Conservation (phyloP, 352 stramenopile species). For the Globisporangium perplexum region DNA sequence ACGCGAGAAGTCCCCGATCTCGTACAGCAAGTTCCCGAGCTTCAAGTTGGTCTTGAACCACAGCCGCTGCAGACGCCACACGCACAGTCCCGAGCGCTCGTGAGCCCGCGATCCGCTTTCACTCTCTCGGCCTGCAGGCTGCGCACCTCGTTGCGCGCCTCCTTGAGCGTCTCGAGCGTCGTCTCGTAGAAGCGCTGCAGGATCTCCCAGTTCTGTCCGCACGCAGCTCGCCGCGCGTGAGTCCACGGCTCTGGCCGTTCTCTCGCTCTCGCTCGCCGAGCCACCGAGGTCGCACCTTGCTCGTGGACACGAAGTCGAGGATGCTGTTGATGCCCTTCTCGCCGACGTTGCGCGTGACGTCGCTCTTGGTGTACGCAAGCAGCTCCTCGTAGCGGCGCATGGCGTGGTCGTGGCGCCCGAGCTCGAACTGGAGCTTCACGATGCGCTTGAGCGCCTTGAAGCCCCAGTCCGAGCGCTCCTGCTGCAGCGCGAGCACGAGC, state of each 20-base stretch:
- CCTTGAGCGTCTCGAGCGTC: conserved; percentile 79
- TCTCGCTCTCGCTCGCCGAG: too few relatives aligned
- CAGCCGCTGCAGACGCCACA: conserved; percentile 42
- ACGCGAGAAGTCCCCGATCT: conserved; percentile 68
- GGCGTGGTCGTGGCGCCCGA: conserved; percentile 59
- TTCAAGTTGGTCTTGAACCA: conserved; percentile 97
- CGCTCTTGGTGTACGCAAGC: conserved; percentile 83
- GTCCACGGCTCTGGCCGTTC: too few relatives aligned
- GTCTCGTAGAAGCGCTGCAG: conserved; percentile 84
- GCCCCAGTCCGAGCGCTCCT: conserved; percentile 77
- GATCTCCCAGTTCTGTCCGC: conserved; percentile 69
- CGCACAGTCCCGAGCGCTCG: not conserved
- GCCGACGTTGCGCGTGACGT: conserved; percentile 89
- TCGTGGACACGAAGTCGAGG: conserved; percentile 91
- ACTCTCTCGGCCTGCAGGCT: not conserved
- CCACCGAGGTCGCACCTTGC: too few relatives aligned
- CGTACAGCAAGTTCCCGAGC: conserved; percentile 90
- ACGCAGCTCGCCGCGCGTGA: not conserved
- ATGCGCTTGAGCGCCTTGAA: conserved; percentile 95
- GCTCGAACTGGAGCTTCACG: conserved; percentile 89
- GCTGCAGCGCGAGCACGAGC: conserved; percentile 52
- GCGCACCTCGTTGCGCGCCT: conserved; percentile 66
- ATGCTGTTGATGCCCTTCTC: conserved; percentile 96
- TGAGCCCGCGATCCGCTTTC: too few relatives aligned
- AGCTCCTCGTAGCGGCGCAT: conserved; percentile 87